Evolutionary conservation across 2,329 filamentous ascomycete species (phyloP).

Genomic region (Cercospora beticola): DNA sequence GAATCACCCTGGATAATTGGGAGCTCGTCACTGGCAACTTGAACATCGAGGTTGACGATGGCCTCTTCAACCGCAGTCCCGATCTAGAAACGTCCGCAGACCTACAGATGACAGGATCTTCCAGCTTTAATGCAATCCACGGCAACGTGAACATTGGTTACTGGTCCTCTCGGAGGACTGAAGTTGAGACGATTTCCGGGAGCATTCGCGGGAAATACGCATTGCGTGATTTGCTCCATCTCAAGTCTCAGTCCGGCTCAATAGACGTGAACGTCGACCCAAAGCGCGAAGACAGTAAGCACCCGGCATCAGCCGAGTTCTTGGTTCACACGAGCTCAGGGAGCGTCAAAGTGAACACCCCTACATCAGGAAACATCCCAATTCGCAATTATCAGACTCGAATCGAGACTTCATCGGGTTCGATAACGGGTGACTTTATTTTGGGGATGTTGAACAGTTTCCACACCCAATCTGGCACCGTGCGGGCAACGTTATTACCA

Average conservation of each 20-base stretch:
- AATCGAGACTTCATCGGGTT: slow-evolving; percentile 41
- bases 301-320: slow-evolving; percentile 40
- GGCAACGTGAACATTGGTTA: slow-evolving; percentile 37
- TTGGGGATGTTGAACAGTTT: slow-evolving; percentile 43
- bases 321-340: slow-evolving; percentile 39
- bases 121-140: slow-evolving; percentile 38
- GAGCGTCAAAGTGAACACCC: slow-evolving; percentile 41
- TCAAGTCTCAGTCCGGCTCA: slow-evolving; percentile 44
- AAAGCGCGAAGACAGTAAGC: slow-evolving; percentile 34
- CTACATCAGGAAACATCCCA: slow-evolving; percentile 29
- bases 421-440: slow-evolving; percentile 43
- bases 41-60: slow-evolving; percentile 40
- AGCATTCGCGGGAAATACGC: slow-evolving; percentile 45
- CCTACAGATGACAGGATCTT: slow-evolving; percentile 34
- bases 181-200: slow-evolving; percentile 42
- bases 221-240: slow-evolving; percentile 42
- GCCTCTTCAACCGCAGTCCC: slow-evolving; percentile 24
- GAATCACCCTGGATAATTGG: slow-evolving; percentile 38
- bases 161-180: slow-evolving; percentile 42
- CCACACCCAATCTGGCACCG: slow-evolving; percentile 40
- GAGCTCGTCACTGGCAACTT: slow-evolving; percentile 40
- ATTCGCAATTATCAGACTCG: slow-evolving; percentile 45
- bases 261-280: slow-evolving; percentile 44
- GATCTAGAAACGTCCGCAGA: slow-evolving; percentile 28
- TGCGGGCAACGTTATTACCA: slow-evolving; percentile 42